Base-by-base conservation (phyloP, 2,329 filamentous ascomycete species). In the Ophiostoma himal-ulmi region DNA sequence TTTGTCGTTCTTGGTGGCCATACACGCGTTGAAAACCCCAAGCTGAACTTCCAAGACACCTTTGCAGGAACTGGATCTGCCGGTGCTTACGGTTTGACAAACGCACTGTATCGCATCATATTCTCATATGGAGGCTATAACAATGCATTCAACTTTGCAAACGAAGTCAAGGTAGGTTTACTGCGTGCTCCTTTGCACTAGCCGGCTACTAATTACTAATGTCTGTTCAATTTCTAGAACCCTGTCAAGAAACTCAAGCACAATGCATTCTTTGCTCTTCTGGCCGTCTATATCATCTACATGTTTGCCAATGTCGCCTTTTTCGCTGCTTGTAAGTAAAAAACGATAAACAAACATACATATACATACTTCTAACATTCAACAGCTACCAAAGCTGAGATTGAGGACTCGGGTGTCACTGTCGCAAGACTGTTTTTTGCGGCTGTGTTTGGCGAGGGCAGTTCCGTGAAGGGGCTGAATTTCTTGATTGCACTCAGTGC, bases 71-170 rank as follows among this genome's bases (percentile, higher is more conserved):
- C 80, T 0, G 79, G 79, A 0, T 80, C 77, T 0, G 79, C 78
- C 5, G 64, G 64, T 4, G 64, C 64, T 22, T 80, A 81, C 68
- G 80, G 79, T 36, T 78, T 88, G n/a, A 84, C 86, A 1, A 88
- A 85, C 73, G 86, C 86, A 0, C 75, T 90, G n/a, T 83, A 87
- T 69, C 86, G 85, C 71, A 84, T 89, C 68, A 82, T 85, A 41
- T 88, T 87, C 73, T 83, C 85, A 0, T 89, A 87, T 73, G 77
- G 80, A 0, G 86, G 86, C 0, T 89, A 84, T 60, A 78, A 82
- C 13, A 88, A 88, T 72, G 84, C 86, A 0, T 88, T 88, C 76
- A 85, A 86, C 68, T 79, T 89, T 1, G 84, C 86, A 36, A 88
- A 87, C 71, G 86, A 89, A 76, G 81, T 87, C n/a, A 62, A 57